A percentile compares a stretch with the other conserved stretches of the same genome.
Evolutionary conservation across 2,329 filamentous ascomycete species (phyloP).

Genomic region (Cladosporium sp.): DNA sequence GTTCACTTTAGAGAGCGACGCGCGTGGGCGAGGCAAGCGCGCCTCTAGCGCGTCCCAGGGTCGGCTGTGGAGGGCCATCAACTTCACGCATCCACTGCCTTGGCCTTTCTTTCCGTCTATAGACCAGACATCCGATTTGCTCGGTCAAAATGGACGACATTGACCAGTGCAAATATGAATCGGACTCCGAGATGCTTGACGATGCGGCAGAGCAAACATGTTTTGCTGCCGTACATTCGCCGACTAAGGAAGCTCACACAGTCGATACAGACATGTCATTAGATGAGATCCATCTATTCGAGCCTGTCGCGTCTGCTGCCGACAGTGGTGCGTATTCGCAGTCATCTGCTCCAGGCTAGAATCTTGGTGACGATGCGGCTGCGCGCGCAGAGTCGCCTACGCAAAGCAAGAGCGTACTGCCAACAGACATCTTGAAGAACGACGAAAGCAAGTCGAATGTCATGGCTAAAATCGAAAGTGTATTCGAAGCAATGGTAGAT

Average conservation of each 20-base stretch:
- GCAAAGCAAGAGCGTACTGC: neutral
- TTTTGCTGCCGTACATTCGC: neutral
- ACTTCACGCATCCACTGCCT: too few relatives aligned
- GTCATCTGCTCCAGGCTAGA: neutral
- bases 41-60: neutral
- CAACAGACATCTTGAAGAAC: neutral
- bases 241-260: neutral
- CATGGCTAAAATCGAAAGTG: conserved; percentile 52
- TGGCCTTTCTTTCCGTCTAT: too few relatives aligned
- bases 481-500: conserved; percentile 51
- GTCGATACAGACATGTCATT: neutral
- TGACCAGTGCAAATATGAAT: neutral
- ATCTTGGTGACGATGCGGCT: neutral
- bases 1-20: conserved; percentile 4
- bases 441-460: conserved; percentile 25
- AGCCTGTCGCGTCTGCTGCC: neutral
- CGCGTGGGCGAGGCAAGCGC: neutral
- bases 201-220: neutral
- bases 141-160: neutral
- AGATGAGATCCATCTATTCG: neutral
- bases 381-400: neutral
- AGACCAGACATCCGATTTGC: neutral
- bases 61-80: neutral
- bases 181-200: neutral
- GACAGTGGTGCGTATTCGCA: too few relatives aligned